Evolutionary conservation across 1,284 basidiomycete species (phyloP).

Genomic region (Mycosarcoma maydis): DNA sequence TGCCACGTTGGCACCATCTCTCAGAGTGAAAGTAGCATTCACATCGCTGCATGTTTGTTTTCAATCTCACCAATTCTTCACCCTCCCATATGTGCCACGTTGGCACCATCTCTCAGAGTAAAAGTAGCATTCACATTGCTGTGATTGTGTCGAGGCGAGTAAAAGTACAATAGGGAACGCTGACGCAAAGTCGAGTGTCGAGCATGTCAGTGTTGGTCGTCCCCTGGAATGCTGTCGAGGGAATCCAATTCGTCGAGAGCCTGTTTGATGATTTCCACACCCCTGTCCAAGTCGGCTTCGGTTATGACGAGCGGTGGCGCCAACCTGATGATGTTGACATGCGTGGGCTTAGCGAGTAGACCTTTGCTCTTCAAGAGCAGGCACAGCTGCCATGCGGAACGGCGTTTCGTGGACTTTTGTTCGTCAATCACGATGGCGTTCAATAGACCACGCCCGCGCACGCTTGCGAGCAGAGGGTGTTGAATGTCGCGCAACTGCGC

Average conservation of each 20-base stretch:
- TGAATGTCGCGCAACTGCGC: slow-evolving; percentile 44
- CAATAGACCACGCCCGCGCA: slow-evolving; percentile 86
- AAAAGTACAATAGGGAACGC: slow-evolving; percentile 15
- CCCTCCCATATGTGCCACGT: too few species aligned
- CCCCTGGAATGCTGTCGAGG: slow-evolving; percentile 60
- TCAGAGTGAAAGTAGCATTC: too few species aligned
- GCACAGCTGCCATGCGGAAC: slow-evolving; percentile 96
- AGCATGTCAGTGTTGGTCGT: slow-evolving; percentile 34
- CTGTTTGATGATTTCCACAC: slow-evolving; percentile 79
- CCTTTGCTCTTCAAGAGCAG: slow-evolving; percentile 89
- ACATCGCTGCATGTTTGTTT: too few species aligned
- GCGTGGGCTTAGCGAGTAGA: slow-evolving; percentile 93
- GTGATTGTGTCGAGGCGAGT: not conserved
- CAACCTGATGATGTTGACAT: slow-evolving; percentile 94
- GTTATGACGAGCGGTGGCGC: slow-evolving; percentile 93
- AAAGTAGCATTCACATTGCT: too few species aligned
- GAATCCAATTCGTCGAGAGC: slow-evolving; percentile 81
- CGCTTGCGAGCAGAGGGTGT: slow-evolving; percentile 75
- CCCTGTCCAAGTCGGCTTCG: slow-evolving; percentile 81
- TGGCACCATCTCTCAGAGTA: too few species aligned
- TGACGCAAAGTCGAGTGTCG: too few species aligned
- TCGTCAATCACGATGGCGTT: slow-evolving; percentile 96
- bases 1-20: too few species aligned
- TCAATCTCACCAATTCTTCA: too few species aligned
- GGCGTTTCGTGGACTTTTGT: slow-evolving; percentile 76